Evolutionary conservation across 1,284 basidiomycete species (phyloP).

Genomic region (Trichosporon coremiiforme): DNA sequence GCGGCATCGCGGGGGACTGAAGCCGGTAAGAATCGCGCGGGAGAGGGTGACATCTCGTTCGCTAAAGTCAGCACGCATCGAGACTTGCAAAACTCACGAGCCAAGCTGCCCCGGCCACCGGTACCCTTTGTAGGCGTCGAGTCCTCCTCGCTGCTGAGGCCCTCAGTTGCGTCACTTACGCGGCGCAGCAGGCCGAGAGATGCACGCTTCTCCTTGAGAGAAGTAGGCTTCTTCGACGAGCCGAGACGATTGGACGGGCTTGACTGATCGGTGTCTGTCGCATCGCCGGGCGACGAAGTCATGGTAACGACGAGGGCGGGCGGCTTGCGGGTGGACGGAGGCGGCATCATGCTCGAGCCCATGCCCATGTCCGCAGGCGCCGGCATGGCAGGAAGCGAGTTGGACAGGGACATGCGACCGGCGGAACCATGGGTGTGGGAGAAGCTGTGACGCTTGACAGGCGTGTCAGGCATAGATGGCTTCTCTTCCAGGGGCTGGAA

Average conservation of each 20-base stretch:
- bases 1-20: background rate
- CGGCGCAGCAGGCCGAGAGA: conserved; percentile 44
- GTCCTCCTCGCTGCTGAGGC: conserved; percentile 53
- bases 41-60: conserved; percentile 22
- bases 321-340: conserved; percentile 32
- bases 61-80: background rate
- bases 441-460: conserved; percentile 54
- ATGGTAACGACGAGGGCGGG: conserved; percentile 42
- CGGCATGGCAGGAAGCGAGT: conserved; percentile 26
- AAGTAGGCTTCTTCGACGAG: conserved; percentile 21
- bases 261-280: conserved; percentile 51
- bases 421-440: conserved; percentile 29
- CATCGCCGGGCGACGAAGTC: conserved; percentile 49
- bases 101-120: conserved; percentile 31
- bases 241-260: conserved; percentile 46
- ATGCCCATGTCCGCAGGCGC: background rate
- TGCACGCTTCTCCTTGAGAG: conserved; percentile 24
- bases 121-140: conserved; percentile 54
- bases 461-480: conserved; percentile 55
- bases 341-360: conserved; percentile 19
- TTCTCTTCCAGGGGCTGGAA: conserved; percentile 39
- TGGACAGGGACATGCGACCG: conserved; percentile 27
- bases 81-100: conserved; percentile 18
- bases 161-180: conserved; percentile 40
- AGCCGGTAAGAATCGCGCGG: conserved; percentile 16